Conservation (phyloP, 1,139 yeast genomes). For the Yamadazyma songkhlaensis region DNA sequence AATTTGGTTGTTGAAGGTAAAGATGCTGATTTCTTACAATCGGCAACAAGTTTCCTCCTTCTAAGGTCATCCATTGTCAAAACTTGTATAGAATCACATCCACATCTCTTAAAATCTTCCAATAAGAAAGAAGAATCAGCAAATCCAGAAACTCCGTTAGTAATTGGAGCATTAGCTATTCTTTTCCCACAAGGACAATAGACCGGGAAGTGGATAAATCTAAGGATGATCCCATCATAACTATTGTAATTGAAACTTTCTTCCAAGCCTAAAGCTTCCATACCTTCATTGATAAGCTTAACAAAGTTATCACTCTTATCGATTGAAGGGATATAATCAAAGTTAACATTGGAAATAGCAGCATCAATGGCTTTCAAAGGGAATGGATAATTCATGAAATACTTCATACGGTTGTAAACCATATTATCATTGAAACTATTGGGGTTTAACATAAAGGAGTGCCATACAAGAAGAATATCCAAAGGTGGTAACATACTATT, state of each 20-base stretch:
- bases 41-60: background rate
- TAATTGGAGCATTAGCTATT: conserved; percentile 1
- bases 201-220: conserved; percentile 4
- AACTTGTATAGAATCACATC: conserved; percentile 24
- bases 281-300: background rate
- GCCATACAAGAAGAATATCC: conserved; percentile 43
- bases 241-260: background rate
- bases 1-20: background rate
- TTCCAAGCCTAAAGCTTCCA: background rate
- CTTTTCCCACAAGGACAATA: conserved; percentile 16
- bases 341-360: conserved; percentile 18
- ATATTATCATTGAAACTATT: conserved; percentile 27
- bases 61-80: conserved; percentile 2
- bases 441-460: conserved; percentile 20
- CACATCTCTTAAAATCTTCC: background rate
- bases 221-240: background rate
- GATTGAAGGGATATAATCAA: conserved; percentile 3
- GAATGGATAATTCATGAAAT: conserved; percentile 23
- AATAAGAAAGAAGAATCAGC: conserved; percentile 13
- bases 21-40: background rate
- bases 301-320: conserved; percentile 1
- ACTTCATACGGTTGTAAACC: conserved; percentile 18
- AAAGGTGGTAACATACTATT: conserved; percentile 3
- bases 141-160: conserved; percentile 20
- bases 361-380: conserved; percentile 23